Percentiles rank a stretch among this genome's conserved stretches.
These are phyloP conservation scores for Magnolia sinica DNA, from an alignment of 164 flowering plant genomes.

Conservation along the genomic window DNA sequence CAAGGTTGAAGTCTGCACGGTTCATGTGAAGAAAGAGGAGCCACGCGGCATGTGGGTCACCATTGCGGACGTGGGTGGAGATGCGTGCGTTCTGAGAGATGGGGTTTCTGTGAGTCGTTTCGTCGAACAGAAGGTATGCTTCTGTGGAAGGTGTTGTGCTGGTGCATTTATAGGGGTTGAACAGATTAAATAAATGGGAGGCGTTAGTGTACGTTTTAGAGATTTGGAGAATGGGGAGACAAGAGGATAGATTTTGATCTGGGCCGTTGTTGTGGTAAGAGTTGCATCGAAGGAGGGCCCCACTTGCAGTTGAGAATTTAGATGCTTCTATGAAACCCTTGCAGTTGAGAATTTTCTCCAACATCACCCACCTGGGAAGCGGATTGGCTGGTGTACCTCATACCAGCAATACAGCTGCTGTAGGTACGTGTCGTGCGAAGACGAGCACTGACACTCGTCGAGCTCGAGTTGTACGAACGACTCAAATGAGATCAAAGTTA, in stretches of 20 bases:
- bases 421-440: too few species aligned
- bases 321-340: too few species aligned
- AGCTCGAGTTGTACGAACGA: too few species aligned
- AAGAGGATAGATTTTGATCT: neutral
- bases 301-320: too few species aligned
- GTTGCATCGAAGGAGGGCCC: too few species aligned
- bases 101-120: conserved; percentile 25
- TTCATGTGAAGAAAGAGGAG: conserved; percentile 32
- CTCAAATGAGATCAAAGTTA: too few species aligned
- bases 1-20: conserved; percentile 13
- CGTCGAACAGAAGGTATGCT: conserved; percentile 24
- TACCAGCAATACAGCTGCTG: too few species aligned
- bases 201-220: neutral
- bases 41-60: conserved; percentile 31
- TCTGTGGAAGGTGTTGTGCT: neutral
- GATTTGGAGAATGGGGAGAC: neutral
- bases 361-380: too few species aligned
- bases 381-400: too few species aligned
- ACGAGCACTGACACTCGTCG: too few species aligned
- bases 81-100: conserved; percentile 36
- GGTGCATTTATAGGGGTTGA: neutral
- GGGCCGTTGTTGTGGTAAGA: too few species aligned
- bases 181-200: neutral
- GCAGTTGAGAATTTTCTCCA: too few species aligned
- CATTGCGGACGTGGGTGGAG: conserved; percentile 23